phyloP scores from a whole-genome alignment of 2,329 filamentous ascomycete genomes.

The Pestalotiopsis fici region DNA sequence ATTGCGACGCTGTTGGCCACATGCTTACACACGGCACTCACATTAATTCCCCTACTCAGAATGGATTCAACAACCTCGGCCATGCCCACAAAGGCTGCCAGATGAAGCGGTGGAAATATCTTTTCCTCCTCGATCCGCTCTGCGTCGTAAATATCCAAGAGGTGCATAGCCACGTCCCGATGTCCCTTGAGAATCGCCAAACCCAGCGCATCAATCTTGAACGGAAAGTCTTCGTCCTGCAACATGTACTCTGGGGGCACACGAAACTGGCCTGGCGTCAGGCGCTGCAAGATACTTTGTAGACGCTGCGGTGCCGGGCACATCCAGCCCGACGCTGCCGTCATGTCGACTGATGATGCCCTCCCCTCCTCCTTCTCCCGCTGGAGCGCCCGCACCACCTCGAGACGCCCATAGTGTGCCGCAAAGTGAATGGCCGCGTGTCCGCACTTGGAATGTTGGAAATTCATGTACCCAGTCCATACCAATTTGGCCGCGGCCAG shows the following conservation, averaged over 20 bases:
- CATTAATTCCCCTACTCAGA: not conserved
- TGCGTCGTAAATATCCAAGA: not conserved
- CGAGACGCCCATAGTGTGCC: not conserved
- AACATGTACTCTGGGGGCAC: not conserved
- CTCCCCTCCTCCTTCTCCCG: too few species aligned
- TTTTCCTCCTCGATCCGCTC: not conserved
- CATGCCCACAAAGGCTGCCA: not conserved
- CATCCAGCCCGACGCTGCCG: not conserved
- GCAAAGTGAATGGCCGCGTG: not conserved
- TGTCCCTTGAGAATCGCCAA: conserved; percentile 2
- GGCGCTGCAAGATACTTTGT: not conserved
- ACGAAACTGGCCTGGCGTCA: not conserved
- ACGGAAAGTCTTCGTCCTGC: not conserved
- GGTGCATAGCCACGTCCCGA: not conserved
- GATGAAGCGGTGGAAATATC: not conserved
- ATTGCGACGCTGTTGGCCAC: not conserved
- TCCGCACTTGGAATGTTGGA: not conserved
- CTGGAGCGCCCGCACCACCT: not conserved
- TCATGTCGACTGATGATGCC: not conserved
- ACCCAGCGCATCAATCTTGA: not conserved
- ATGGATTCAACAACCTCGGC: not conserved
- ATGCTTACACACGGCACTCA: not conserved
- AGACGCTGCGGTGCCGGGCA: not conserved
- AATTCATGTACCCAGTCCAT: not conserved
- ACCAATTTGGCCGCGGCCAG: not conserved